These are phyloP conservation scores for Euphorbia tirucalli DNA, from an alignment of 345 rosid species.

Conservation along the genomic window DNA sequence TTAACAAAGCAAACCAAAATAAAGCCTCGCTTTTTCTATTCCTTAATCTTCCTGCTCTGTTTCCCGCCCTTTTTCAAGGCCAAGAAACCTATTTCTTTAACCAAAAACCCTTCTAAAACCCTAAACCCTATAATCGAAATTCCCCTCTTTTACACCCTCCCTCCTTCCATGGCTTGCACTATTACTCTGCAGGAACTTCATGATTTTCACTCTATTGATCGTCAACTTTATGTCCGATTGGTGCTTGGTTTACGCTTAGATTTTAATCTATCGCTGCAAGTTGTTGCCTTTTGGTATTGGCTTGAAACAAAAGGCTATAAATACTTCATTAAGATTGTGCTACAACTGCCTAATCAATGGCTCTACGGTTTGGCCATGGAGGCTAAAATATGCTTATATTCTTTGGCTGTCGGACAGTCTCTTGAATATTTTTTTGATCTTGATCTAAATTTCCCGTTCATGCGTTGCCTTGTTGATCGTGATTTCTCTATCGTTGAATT, in stretches of 20 bases:
- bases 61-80: background rate
- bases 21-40: background rate
- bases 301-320: slow-evolving; percentile 28
- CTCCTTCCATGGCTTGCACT: background rate
- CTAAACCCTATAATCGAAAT: background rate
- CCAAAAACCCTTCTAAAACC: slow-evolving; percentile 3
- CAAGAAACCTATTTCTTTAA: slow-evolving; percentile 3
- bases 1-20: too few species aligned
- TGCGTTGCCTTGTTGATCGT: slow-evolving; percentile 12
- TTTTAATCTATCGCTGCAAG: slow-evolving; percentile 5
- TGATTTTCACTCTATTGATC: slow-evolving; percentile 31
- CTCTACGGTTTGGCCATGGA: slow-evolving; percentile 12
- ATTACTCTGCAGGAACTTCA: slow-evolving; percentile 8
- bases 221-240: slow-evolving; percentile 16
- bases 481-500: slow-evolving; percentile 3
- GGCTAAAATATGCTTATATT: slow-evolving; percentile 15
- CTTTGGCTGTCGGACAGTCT: background rate
- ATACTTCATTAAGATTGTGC: slow-evolving; percentile 13
- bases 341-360: background rate
- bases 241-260: background rate
- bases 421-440: background rate
- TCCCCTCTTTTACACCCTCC: background rate
- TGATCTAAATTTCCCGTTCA: background rate
- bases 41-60: background rate
- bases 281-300: slow-evolving; percentile 35